Base-by-base conservation (phyloP, 768 basidiomycete species). In the Mycena vitilis region DNA sequence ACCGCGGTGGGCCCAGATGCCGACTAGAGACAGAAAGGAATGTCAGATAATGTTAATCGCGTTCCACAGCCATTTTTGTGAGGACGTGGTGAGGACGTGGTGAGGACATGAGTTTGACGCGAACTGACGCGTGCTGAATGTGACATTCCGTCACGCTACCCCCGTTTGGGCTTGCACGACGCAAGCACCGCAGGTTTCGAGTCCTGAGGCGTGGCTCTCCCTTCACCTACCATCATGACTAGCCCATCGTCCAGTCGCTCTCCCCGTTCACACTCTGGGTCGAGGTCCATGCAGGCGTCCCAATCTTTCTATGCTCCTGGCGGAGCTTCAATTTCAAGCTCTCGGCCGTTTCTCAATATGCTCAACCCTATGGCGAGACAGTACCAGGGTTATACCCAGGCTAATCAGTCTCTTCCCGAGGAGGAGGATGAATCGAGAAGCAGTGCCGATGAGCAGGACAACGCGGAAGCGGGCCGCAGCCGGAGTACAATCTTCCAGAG, bases 311-410 rank as follows among this genome's bases (percentile, higher is more conserved):
- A 75, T 54, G 71, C 75, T 49, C 77, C 81, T 62, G 79, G 65
- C 15, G 53, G 58, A n/a, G 62, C 75, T 54, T 79, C 90, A 36
- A 85, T 75, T 52, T 79, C 90, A 37, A 85, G 81, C 74, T 93
- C 92, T 40, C 88, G 90, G 38, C 91, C 93, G 1, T 94, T 95
- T 75, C 88, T 95, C 73, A 89, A 88, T 78, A 88, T 93, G 86
- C 82, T 95, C 42, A 95, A 95, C 76, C 92, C 94, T 44, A 90
- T 93, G 85, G 88, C 87, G 69, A 86, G 88, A 70, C 80, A 85
- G 38, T 89, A 94, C 75, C 89, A 89, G 69, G 94, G 93, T 9
- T 95, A 95, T 77, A 83, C 84, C 20, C 91, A 89, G 70, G 91
- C 92, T 38, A 89, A 84, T 75, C 91, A 92, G 75, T 90, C 88